Percentiles rank a stretch among this genome's conserved stretches.
These are phyloP conservation scores for Sporopachydermia quercuum DNA, from an alignment of 805 yeast species.

Conservation along the genomic window DNA sequence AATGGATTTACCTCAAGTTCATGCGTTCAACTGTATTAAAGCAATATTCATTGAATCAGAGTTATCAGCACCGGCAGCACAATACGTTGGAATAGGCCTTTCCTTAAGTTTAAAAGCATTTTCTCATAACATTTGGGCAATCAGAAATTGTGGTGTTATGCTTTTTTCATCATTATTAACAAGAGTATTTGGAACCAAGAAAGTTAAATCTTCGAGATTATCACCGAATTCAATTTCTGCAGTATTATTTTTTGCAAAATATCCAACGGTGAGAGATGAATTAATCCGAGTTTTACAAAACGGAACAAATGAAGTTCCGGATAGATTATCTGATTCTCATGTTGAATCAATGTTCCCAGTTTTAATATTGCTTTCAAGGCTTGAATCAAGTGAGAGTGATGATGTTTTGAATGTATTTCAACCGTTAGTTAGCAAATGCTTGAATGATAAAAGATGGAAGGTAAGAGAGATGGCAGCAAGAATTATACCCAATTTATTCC, in stretches of 20 bases:
- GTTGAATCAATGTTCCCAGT: constrained; percentile 63
- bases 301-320: constrained; percentile 14
- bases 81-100: constrained; percentile 42
- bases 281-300: constrained; percentile 29
- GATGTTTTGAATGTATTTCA: constrained; percentile 33
- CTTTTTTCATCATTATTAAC: constrained; percentile 74
- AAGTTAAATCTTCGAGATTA: constrained; percentile 14
- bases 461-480: constrained; percentile 78
- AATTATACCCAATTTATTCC: constrained; percentile 38
- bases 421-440: constrained; percentile 29
- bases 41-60: constrained; percentile 60
- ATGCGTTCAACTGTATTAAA: constrained; percentile 77
- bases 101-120: constrained; percentile 48
- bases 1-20: constrained; percentile 79
- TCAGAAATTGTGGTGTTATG: constrained; percentile 89
- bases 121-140: constrained; percentile 61
- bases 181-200: constrained; percentile 55
- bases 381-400: constrained; percentile 30
- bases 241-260: constrained; percentile 56
- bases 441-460: constrained; percentile 56
- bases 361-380: constrained; percentile 51
- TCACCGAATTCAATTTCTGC: constrained; percentile 29
- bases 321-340: constrained; percentile 14
- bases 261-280: constrained; percentile 33
- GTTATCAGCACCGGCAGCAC: constrained; percentile 36